Evolutionary conservation across 257 asterid species (phyloP).

Genomic region (Asclepias syriaca): DNA sequence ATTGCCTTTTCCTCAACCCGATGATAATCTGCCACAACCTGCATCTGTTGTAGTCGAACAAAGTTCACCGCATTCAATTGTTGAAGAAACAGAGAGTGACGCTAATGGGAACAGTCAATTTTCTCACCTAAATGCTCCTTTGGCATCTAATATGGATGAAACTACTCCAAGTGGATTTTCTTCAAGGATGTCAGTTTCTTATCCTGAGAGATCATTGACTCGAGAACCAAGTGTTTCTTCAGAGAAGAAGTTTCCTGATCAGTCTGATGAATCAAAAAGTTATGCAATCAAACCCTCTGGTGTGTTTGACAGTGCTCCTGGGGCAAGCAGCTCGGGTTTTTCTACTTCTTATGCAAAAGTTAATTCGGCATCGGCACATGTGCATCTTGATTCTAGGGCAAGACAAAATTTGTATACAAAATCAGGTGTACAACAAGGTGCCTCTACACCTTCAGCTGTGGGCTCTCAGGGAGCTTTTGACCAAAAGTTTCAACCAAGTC

Average conservation of each 20-base stretch:
- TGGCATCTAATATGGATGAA: conserved; percentile 56
- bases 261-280: conserved; percentile 43
- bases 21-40: conserved; percentile 60
- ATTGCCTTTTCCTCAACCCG: conserved; percentile 79
- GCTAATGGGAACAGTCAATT: conserved; percentile 51
- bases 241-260: conserved; percentile 60
- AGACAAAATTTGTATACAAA: conserved; percentile 44
- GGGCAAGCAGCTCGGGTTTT: conserved; percentile 40
- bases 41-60: conserved; percentile 50
- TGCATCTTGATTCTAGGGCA: conserved; percentile 49
- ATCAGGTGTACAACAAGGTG: conserved; percentile 31
- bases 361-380: conserved; percentile 37
- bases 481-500: conserved; percentile 51
- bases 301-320: conserved; percentile 39
- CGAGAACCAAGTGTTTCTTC: conserved; percentile 77
- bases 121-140: conserved; percentile 50
- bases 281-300: conserved; percentile 31
- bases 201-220: conserved; percentile 46
- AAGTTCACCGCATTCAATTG: conserved; percentile 76
- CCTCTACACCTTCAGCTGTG: conserved; percentile 28
- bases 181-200: conserved; percentile 74
- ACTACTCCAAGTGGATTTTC: conserved; percentile 65
- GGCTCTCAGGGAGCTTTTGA: conserved; percentile 65
- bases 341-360: conserved; percentile 37
- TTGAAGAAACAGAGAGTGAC: conserved; percentile 84